Conservation (phyloP, 108 stramenopile species). For the Cafeteria roenbergensis region DNA sequence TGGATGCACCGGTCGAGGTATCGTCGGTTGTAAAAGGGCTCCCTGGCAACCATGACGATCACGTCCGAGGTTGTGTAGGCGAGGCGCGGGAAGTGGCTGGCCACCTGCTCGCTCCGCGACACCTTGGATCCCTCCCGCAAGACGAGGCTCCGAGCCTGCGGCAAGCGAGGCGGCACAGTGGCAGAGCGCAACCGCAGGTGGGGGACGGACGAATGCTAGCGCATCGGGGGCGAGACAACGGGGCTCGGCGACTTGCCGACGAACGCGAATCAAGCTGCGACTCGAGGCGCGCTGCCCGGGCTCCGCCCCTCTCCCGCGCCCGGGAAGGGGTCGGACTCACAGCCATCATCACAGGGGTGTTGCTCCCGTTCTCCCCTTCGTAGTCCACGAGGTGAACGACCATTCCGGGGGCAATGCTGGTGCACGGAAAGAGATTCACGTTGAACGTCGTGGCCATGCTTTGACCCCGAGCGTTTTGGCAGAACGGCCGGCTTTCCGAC, state of each 20-base stretch:
- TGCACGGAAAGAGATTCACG: slow-evolving; percentile 5
- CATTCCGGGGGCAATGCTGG: background rate
- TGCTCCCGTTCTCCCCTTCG: slow-evolving; percentile 6
- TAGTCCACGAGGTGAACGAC: slow-evolving; percentile 8
- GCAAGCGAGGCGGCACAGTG: too few species aligned
- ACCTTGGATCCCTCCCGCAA: too few species aligned
- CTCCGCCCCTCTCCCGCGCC: too few species aligned
- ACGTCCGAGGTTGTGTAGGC: slow-evolving; percentile 10
- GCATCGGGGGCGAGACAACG: too few species aligned
- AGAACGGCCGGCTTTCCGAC: background rate
- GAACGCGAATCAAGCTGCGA: too few species aligned
- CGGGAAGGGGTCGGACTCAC: too few species aligned
- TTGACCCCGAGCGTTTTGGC: background rate
- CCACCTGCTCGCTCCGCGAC: background rate
- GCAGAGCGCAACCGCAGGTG: too few species aligned
- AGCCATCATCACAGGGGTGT: background rate
- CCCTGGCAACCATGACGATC: background rate
- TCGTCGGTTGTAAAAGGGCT: slow-evolving; percentile 5
- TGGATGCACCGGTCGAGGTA: slow-evolving; percentile 3
- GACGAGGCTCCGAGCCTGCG: too few species aligned
- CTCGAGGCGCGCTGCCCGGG: too few species aligned
- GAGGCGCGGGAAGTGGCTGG: background rate
- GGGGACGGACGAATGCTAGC: too few species aligned
- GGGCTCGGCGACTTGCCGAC: too few species aligned
- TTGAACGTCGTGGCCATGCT: slow-evolving; percentile 2